Base-by-base conservation (phyloP, 2,329 filamentous ascomycete species). In the Cladosporium sp. region DNA sequence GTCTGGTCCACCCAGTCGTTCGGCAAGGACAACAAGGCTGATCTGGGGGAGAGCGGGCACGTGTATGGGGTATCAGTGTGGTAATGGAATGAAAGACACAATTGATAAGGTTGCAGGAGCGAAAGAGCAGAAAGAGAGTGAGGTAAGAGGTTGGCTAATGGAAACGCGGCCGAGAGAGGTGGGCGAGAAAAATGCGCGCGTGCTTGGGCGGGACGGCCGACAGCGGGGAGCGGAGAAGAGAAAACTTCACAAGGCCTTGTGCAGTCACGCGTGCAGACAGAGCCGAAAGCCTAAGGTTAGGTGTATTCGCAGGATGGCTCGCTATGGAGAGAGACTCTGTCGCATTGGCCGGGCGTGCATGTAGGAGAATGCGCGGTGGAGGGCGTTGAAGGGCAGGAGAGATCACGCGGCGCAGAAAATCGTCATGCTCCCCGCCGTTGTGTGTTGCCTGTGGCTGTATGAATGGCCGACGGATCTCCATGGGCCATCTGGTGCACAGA, bases 61-160 rank as follows among this genome's bases (percentile, higher is more conserved):
- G 45, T 43, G 51, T 37, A 40, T 41, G 40, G 37, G 48, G 48
- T 44, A 40, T 50, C 47, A 51, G 32, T 51, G 48, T 51, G 18
- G 48, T 51, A 51, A 51, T 52, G 50, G 30, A 43, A 37, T 41
- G 34, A 29, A 32, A 50, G 27, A 29, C 27, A 27, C 48, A 58
- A 67, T 65, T 56, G 63, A 74, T 74, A 74, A 73, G 64, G 64
- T 61, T 56, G 60, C 58, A 60, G 59, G 43, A 47, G 50, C 41
- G 41, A 52, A 51, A 42, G 47, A 54, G 50, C 37, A 49, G 39
- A 53, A 20, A 41, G 41, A 43, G 47, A 52, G 58, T 61, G 59
- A 62, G 57, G 60, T 60, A 62, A 62, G 55, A 58, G 54, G 47
- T 62, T 59, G 56, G 55, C 52, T 60, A 62, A 62, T 58, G 50